Evolutionary conservation across 306 rosid genomes (phyloP).

Genomic region (Abrus pulchellus): DNA sequence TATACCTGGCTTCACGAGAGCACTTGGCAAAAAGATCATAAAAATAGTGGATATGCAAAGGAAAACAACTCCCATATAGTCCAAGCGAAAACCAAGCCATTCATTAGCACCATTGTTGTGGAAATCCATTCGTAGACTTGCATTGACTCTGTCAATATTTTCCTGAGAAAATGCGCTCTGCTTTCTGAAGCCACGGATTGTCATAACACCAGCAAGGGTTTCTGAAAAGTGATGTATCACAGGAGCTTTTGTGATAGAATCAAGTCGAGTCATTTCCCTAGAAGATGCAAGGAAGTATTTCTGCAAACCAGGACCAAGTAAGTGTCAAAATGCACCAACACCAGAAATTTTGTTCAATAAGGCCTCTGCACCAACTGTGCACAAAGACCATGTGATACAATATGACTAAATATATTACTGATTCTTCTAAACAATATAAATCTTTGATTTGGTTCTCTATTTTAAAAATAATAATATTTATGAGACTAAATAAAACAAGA

Average conservation of each 20-base stretch:
- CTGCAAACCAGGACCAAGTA: conserved; percentile 53
- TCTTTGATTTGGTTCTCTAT: no score
- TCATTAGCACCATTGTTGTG: conserved; percentile 86
- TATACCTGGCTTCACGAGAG: conserved; percentile 77
- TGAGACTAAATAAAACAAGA: no score
- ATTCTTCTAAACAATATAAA: no score
- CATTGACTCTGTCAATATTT: conserved; percentile 74
- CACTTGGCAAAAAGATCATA: conserved; percentile 83
- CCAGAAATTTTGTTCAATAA: neutral
- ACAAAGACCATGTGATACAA: neutral
- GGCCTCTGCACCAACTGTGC: neutral
- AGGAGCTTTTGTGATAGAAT: conserved; percentile 91
- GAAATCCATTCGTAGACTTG: conserved; percentile 84
- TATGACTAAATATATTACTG: no score
- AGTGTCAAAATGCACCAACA: neutral
- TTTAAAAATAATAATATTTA: no score
- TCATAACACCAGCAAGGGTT: conserved; percentile 84
- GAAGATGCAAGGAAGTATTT: conserved; percentile 81
- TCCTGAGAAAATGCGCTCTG: conserved; percentile 65
- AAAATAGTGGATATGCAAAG: conserved; percentile 72
- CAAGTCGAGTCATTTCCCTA: conserved; percentile 84
- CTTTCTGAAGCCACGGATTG: conserved; percentile 76
- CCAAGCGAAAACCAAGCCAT: conserved; percentile 90
- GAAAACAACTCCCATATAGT: conserved; percentile 69
- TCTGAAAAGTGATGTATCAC: conserved; percentile 93